These are phyloP conservation scores for Nakazawaea wyomingensis DNA, from an alignment of 805 yeast genomes.

Conservation along the genomic window DNA sequence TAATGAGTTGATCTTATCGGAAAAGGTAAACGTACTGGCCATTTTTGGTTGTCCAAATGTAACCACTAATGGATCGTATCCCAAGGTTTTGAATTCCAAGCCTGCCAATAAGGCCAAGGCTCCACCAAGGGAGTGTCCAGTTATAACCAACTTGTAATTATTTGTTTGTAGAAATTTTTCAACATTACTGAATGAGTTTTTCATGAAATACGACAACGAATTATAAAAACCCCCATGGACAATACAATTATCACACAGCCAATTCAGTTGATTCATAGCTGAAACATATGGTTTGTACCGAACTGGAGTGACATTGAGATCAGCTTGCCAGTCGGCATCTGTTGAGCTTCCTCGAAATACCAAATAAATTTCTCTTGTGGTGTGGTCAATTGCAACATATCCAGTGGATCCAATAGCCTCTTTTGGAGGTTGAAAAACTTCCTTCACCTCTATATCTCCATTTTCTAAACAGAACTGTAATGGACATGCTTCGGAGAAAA, in stretches of 20 bases:
- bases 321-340: conserved; percentile 56
- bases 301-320: conserved; percentile 44
- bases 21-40: conserved; percentile 44
- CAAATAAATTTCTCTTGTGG: conserved; percentile 36
- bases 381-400: conserved; percentile 44
- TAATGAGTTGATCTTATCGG: conserved; percentile 44
- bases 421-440: conserved; percentile 31
- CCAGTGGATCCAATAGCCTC: conserved; percentile 37
- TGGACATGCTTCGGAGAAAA: not conserved
- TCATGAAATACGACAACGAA: conserved; percentile 34
- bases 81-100: conserved; percentile 51
- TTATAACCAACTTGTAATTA: conserved; percentile 44
- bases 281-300: conserved; percentile 39
- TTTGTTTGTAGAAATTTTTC: conserved; percentile 27
- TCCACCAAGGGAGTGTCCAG: conserved; percentile 79
- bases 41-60: conserved; percentile 63
- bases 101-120: conserved; percentile 63
- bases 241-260: conserved; percentile 6
- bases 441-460: conserved; percentile 28
- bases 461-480: not conserved
- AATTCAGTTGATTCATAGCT: not conserved
- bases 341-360: conserved; percentile 64
- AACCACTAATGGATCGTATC: conserved; percentile 48
- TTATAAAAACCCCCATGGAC: conserved; percentile 64
- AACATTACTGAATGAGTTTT: conserved; percentile 18